phyloP scores from a whole-genome alignment of 1,139 yeast genomes.

The Lodderomyces metapsilosis region DNA sequence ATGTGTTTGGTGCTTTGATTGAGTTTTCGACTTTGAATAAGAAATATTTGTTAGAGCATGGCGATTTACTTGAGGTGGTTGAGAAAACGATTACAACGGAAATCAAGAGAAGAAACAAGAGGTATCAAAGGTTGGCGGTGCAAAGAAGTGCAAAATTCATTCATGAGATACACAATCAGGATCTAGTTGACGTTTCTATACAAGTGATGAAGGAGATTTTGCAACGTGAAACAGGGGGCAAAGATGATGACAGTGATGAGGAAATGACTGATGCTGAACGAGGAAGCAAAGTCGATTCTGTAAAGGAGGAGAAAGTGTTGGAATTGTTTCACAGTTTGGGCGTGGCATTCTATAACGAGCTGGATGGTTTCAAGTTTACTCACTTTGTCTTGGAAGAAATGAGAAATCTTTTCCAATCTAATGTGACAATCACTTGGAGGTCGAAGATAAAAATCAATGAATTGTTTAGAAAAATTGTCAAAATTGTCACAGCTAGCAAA shows the following conservation, averaged over 20 bases:
- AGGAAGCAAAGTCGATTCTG: constrained; percentile 23
- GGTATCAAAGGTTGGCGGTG: constrained; percentile 58
- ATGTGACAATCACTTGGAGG: constrained; percentile 55
- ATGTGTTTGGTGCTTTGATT: constrained; percentile 68
- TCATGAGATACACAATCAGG: constrained; percentile 36
- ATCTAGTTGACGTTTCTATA: constrained; percentile 37
- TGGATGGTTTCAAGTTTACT: constrained; percentile 22
- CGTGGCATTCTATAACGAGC: constrained; percentile 26
- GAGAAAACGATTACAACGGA: constrained; percentile 54
- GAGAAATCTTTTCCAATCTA: constrained; percentile 24
- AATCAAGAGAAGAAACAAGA: constrained; percentile 64
- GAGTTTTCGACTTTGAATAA: constrained; percentile 51
- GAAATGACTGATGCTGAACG: constrained; percentile 29
- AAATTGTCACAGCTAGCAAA: constrained; percentile 6
- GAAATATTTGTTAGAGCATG: constrained; percentile 16
- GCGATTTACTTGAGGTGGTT: constrained; percentile 24
- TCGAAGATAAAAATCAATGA: constrained; percentile 50
- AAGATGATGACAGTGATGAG: constrained; percentile 28
- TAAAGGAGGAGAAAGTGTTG: constrained; percentile 39
- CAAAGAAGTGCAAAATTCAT: constrained; percentile 50
- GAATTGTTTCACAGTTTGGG: constrained; percentile 31
- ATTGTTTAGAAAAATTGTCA: constrained; percentile 18
- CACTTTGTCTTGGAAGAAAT: constrained; percentile 23
- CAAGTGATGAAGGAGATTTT: constrained; percentile 35
- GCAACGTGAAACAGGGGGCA: constrained; percentile 1